Conservation (phyloP, 805 yeast genomes). For the Aciculoconidium aculeatum region DNA sequence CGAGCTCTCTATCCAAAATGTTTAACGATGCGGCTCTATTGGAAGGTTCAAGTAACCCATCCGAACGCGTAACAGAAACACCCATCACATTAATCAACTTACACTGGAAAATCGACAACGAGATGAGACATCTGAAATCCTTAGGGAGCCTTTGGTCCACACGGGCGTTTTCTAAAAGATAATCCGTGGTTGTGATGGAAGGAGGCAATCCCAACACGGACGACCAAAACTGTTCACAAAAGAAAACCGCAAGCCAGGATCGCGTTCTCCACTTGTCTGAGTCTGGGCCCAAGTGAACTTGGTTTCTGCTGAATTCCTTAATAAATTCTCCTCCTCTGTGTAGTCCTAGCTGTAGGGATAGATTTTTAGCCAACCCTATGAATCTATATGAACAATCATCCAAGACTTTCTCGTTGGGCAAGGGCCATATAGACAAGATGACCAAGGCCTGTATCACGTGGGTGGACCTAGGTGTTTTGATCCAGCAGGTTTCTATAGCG, state of each 20-base stretch:
- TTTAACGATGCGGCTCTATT: constrained; percentile 76
- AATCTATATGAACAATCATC: constrained; percentile 91
- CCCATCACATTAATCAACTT: constrained; percentile 85
- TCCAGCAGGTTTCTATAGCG: constrained; percentile 91
- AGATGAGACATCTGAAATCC: constrained; percentile 63
- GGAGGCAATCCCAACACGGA: constrained; percentile 86
- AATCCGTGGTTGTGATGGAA: constrained; percentile 71
- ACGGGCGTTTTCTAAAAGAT: constrained; percentile 71
- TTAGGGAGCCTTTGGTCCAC: constrained; percentile 61
- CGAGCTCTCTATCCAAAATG: constrained; percentile 74
- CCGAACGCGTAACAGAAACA: constrained; percentile 74
- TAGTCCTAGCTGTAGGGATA: constrained; percentile 81
- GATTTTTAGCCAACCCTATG: constrained; percentile 77
- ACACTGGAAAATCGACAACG: constrained; percentile 76
- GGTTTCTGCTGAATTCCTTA: constrained; percentile 84
- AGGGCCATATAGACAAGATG: constrained; percentile 84
- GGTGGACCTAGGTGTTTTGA: constrained; percentile 86
- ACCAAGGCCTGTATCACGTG: constrained; percentile 88
- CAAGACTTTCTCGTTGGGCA: constrained; percentile 85
- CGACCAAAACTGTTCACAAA: constrained; percentile 88
- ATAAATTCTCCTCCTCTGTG: constrained; percentile 87
- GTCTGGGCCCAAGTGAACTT: constrained; percentile 74
- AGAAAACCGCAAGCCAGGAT: constrained; percentile 85
- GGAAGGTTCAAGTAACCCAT: constrained; percentile 80
- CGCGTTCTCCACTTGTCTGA: constrained; percentile 94